Conservation (phyloP, 1,139 yeast species). For the Arxiozyma telluris region DNA sequence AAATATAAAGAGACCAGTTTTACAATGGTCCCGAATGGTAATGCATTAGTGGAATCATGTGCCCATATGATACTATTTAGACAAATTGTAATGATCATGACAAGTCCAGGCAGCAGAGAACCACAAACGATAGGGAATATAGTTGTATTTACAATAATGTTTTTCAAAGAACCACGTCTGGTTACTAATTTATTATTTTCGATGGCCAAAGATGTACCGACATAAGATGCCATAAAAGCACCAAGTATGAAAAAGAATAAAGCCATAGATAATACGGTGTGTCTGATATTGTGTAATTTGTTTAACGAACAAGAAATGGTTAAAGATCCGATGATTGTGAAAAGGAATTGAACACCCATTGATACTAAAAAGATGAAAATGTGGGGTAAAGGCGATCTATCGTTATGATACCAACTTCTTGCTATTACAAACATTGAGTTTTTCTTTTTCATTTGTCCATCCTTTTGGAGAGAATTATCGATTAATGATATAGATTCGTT, state of each 20-base stretch:
- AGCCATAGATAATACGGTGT: slow-evolving; percentile 56
- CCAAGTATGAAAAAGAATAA: slow-evolving; percentile 55
- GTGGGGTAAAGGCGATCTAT: slow-evolving; percentile 10
- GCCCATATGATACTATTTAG: slow-evolving; percentile 70
- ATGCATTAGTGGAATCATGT: slow-evolving; percentile 62
- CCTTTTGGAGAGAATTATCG: neutral
- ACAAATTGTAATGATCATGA: slow-evolving; percentile 44
- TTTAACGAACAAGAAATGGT: slow-evolving; percentile 50
- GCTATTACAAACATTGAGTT: slow-evolving; percentile 7
- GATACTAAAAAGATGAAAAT: slow-evolving; percentile 50
- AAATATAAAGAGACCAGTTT: slow-evolving; percentile 50
- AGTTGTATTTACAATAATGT: slow-evolving; percentile 3
- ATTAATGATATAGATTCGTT: neutral
- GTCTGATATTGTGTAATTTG: slow-evolving; percentile 52
- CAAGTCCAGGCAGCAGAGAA: slow-evolving; percentile 51
- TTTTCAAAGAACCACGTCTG: slow-evolving; percentile 5
- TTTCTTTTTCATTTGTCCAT: neutral
- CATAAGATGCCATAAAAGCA: slow-evolving; percentile 65
- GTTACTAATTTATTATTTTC: slow-evolving; percentile 7
- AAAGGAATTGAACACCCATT: slow-evolving; percentile 63
- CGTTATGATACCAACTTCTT: slow-evolving; percentile 15
- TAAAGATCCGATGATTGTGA: slow-evolving; percentile 55
- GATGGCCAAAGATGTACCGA: slow-evolving; percentile 47
- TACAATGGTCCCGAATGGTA: slow-evolving; percentile 69
- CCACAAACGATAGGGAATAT: slow-evolving; percentile 44